Evolutionary conservation across 768 basidiomycete genomes (phyloP).

Genomic region (Pulveroboletus sp.): DNA sequence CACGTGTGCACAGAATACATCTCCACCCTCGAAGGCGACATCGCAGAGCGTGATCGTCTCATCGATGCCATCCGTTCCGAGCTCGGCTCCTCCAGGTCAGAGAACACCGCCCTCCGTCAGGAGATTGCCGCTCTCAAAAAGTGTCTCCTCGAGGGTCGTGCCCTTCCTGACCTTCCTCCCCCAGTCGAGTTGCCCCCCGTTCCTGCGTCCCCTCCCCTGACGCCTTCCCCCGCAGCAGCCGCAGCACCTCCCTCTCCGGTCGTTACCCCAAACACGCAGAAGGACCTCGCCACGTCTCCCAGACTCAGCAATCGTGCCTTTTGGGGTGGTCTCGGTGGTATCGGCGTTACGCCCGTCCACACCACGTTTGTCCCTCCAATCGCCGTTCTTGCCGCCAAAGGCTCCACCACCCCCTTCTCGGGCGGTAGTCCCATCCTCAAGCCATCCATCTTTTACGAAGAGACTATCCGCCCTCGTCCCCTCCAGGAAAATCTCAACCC

Average conservation of each 20-base stretch:
- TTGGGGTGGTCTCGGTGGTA: slow-evolving; percentile 76
- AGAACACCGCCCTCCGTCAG: slow-evolving; percentile 78
- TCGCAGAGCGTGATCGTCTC: slow-evolving; percentile 86
- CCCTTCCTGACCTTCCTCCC: slow-evolving; percentile 42
- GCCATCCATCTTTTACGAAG: slow-evolving; percentile 30
- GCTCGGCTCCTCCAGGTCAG: slow-evolving; percentile 70
- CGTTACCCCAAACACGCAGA: slow-evolving; percentile 67
- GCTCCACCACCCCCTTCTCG: slow-evolving; percentile 9
- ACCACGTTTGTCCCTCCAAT: slow-evolving; percentile 77
- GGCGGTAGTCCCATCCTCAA: slow-evolving; percentile 28
- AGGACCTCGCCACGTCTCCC: slow-evolving; percentile 67
- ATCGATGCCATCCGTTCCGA: slow-evolving; percentile 85
- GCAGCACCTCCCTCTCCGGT: slow-evolving; percentile 26
- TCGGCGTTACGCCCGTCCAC: slow-evolving; percentile 81
- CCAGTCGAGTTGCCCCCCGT: slow-evolving; percentile 36
- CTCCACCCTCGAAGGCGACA: slow-evolving; percentile 86
- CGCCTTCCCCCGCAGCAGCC: slow-evolving; percentile 17
- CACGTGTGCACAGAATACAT: slow-evolving; percentile 69
- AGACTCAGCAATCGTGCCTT: slow-evolving; percentile 50
- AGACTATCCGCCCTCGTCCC: slow-evolving; percentile 21
- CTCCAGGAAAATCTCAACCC: slow-evolving; percentile 27
- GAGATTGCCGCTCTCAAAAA: slow-evolving; percentile 74
- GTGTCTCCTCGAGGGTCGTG: slow-evolving; percentile 65
- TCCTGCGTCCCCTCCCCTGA: slow-evolving; percentile 40
- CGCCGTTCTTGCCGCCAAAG: slow-evolving; percentile 29